Evolutionary conservation across 306 rosid species (phyloP), one percentile per base, ranked within the genome.

Genomic region (Pyrus betulifolia): DNA sequence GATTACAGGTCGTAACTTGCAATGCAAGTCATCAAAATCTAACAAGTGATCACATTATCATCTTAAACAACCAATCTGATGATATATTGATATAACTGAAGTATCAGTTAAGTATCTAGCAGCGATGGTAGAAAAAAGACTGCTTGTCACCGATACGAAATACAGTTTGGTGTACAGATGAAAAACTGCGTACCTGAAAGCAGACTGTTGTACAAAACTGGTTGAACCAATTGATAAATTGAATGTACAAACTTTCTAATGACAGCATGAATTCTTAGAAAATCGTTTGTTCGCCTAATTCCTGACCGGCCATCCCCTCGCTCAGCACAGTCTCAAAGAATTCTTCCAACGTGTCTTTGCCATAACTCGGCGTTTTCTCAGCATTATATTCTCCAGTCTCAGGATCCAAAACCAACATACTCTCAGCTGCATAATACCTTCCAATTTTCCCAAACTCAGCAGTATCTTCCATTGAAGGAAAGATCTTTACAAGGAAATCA

Each of bases 271-370:
- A 33, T 35, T 72, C 49, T 77, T 70, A 92, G 65, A 96, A 74
- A 68, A 96, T 91, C 0, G 89, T 82, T 80, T 92, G 99, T 82
- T 96, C 99, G 22, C 98, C 98, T 57, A 92, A 85, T 75, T 96
- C 99, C 84, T 96, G 99, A 74, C 99, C 99, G 42, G 93, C 84
- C 97, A 96, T 96, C 21, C 99, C 99, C 66, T 96, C 97, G 80
- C 93, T 89, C 67, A 92, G 81, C 35, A 92, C 97, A 61, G 79
- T 87, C 68, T 80, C 90, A 79, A 96, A 96, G 77, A 96, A 96
- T 11, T 91, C 97, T 67, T 96, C 96, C 69, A 96, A 84, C 3
- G 98, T 87, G 82, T 91, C 99, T n/a, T 87, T 89, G 22, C 99
- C 98, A 66, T 96, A 96, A 81, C 99, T 87, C 40, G 97, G 99